A percentile compares a stretch with the other conserved stretches of the same genome.
These are phyloP conservation scores for Mycena metata DNA, from an alignment of 768 basidiomycete species.

Conservation along the genomic window DNA sequence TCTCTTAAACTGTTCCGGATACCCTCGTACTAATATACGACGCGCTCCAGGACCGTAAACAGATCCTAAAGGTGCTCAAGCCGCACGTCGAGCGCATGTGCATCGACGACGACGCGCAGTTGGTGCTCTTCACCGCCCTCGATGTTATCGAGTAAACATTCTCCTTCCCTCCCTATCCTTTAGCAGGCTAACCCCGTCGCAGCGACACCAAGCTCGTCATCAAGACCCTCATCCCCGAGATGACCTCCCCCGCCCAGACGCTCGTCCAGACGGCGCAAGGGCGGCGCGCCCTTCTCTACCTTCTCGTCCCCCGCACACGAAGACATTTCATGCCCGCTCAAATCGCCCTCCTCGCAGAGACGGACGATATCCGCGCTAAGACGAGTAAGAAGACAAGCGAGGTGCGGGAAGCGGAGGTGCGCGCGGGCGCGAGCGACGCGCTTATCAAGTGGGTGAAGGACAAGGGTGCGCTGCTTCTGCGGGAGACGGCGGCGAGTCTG, in stretches of 20 bases:
- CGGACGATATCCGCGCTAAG: slow-evolving; percentile 71
- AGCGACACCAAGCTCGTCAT: slow-evolving; percentile 93
- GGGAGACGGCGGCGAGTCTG: slow-evolving; percentile 86
- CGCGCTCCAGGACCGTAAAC: slow-evolving; percentile 82
- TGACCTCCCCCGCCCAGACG: slow-evolving; percentile 69
- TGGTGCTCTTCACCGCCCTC: slow-evolving; percentile 90
- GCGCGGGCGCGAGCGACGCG: slow-evolving; percentile 78
- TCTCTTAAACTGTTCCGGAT: background rate
- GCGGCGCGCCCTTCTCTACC: slow-evolving; percentile 85
- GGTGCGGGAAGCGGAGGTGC: slow-evolving; percentile 77
- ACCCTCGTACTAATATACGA: background rate
- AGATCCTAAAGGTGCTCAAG: slow-evolving; percentile 89
- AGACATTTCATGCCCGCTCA: slow-evolving; percentile 91
- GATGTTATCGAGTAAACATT: slow-evolving; percentile 87
- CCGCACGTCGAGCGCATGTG: slow-evolving; percentile 93
- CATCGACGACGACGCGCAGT: slow-evolving; percentile 89
- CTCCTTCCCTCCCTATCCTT: background rate
- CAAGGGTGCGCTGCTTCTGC: slow-evolving; percentile 70
- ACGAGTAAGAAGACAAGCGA: slow-evolving; percentile 89
- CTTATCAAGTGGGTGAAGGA: slow-evolving; percentile 79
- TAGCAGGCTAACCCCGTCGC: slow-evolving; percentile 23
- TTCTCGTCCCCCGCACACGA: slow-evolving; percentile 84
- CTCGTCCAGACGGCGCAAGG: slow-evolving; percentile 78
- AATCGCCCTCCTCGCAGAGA: slow-evolving; percentile 78
- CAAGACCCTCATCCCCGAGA: slow-evolving; percentile 82